Conservation (phyloP, 768 basidiomycete species). For the Termitomyces sp. region DNA sequence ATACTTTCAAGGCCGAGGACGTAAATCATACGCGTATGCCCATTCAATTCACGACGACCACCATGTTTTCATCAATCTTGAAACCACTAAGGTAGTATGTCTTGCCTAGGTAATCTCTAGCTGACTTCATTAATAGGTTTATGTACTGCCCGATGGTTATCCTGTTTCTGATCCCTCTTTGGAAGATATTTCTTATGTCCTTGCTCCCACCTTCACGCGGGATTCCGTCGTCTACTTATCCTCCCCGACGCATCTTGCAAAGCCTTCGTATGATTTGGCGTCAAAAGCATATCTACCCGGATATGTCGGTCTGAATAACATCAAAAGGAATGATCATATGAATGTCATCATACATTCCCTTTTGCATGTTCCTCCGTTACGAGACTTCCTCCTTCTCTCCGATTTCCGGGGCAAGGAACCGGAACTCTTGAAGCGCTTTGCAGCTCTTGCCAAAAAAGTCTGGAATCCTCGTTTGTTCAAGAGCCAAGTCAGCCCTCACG, state of each 20-base stretch:
- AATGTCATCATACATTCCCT: conserved; percentile 95
- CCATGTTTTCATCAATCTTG: conserved; percentile 96
- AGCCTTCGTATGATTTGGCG: conserved; percentile 81
- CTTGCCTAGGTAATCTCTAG: conserved; percentile 1
- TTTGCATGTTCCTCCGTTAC: conserved; percentile 84
- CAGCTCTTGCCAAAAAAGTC: conserved; percentile 82
- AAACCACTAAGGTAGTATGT: conserved; percentile 74
- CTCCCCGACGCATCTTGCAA: conserved; percentile 52
- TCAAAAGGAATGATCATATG: conserved; percentile 96
- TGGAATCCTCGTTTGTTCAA: conserved; percentile 98
- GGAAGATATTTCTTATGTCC: conserved; percentile 89
- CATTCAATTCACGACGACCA: conserved; percentile 98
- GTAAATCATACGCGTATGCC: conserved; percentile 90
- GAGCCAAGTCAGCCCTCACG: conserved; percentile 97
- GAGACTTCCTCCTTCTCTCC: conserved; percentile 81
- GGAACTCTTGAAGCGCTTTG: conserved; percentile 86
- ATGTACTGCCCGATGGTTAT: conserved; percentile 96
- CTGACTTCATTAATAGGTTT: conserved; percentile 57
- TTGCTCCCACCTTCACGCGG: conserved; percentile 81
- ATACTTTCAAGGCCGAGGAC: conserved; percentile 96
- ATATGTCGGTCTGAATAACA: conserved; percentile 95
- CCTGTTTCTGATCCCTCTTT: conserved; percentile 94
- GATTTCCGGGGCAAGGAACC: conserved; percentile 69
- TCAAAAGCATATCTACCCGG: conserved; percentile 85
- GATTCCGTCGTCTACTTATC: conserved; percentile 50